Base-by-base conservation (phyloP, 2,329 filamentous ascomycete species). In the Microcyclospora tardicrescens region DNA sequence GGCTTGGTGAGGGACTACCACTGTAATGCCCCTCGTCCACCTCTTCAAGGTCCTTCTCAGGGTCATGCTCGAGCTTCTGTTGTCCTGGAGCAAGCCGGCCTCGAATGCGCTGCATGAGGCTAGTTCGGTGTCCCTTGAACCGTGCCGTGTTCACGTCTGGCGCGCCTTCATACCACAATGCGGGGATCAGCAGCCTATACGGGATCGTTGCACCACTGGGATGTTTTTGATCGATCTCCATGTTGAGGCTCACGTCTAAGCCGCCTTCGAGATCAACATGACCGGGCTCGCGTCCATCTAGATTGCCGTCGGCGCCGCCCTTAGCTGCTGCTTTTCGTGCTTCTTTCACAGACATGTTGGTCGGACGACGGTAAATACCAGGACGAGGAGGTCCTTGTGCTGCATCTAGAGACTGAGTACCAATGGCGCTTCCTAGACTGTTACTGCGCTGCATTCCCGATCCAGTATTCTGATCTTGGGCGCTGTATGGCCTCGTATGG, bases 171-270 rank as follows among this genome's bases (percentile, higher is more conserved):
- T 66, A 77, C 51, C 63, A 63, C 37, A 98, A 65, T 38, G 77
- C 76, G 10, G 93, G 91, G 5, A 98, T 79, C 2, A 96, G 71
- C 5, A 98, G 64, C 30, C 85, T 72, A 59, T 98, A 98, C 8
- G 86, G 84, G 36, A 77, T 75, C 0, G 91, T 98, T 46, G 84
- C 85, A 11, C 91, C 93, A 0, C 82, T 73, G 1, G 91, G 89
- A 51, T 98, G 86, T 45, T 76, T 77, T 33, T 83, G 74, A 51
- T 81, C 86, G 44, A 95, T 77, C 62, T 98, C 91, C 45, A 94
- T 77, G 51, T 95, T 94, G 33, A 98, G 63, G 36, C 77, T 82
- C 28, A 98, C 79, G 48, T 95, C 86, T 9, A 98, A 66, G 0
- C 85, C 86, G 24, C 81, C 81, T 55, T 91, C 76, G 0, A 95